Conservation (phyloP, 2,329 filamentous ascomycete species). For the Penicillium sp. region DNA sequence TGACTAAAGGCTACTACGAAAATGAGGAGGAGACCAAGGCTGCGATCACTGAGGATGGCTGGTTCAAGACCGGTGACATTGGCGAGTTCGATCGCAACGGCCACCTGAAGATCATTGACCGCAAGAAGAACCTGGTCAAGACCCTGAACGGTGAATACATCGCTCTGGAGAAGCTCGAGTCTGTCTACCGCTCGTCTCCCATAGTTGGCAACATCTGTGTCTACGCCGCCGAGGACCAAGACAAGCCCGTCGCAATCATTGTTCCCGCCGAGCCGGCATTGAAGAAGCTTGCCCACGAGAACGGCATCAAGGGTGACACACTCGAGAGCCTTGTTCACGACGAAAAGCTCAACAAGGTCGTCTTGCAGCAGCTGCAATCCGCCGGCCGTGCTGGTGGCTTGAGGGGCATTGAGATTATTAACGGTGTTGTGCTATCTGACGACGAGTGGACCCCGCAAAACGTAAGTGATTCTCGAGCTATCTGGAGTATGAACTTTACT, state of each 20-base stretch:
- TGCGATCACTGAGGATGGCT: slow-evolving; percentile 77
- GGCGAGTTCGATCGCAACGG: slow-evolving; percentile 81
- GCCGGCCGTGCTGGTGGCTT: slow-evolving; percentile 39
- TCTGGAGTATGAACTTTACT: slow-evolving; percentile 8
- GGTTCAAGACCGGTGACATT: slow-evolving; percentile 97
- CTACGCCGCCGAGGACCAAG: slow-evolving; percentile 72
- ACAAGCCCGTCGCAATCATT: slow-evolving; percentile 81
- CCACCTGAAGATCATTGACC: slow-evolving; percentile 84
- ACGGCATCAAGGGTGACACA: slow-evolving; percentile 63
- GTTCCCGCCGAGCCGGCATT: slow-evolving; percentile 58
- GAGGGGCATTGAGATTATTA: slow-evolving; percentile 45
- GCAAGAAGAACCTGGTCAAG: slow-evolving; percentile 98
- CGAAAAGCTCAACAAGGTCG: slow-evolving; percentile 42
- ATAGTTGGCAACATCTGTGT: slow-evolving; percentile 85
- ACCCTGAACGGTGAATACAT: slow-evolving; percentile 95
- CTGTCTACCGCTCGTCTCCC: slow-evolving; percentile 78
- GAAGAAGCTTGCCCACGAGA: slow-evolving; percentile 56
- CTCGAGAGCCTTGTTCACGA: slow-evolving; percentile 66
- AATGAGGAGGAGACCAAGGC: slow-evolving; percentile 82
- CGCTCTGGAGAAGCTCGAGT: slow-evolving; percentile 92
- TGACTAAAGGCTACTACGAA: slow-evolving; percentile 77
- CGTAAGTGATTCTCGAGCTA: slow-evolving; percentile 29
- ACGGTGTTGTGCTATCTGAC: slow-evolving; percentile 46
- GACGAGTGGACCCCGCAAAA: slow-evolving; percentile 49
- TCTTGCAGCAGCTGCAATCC: slow-evolving; percentile 44